Base-by-base conservation (phyloP, 345 rosid genomes). In the Geranium rotundifolium region DNA sequence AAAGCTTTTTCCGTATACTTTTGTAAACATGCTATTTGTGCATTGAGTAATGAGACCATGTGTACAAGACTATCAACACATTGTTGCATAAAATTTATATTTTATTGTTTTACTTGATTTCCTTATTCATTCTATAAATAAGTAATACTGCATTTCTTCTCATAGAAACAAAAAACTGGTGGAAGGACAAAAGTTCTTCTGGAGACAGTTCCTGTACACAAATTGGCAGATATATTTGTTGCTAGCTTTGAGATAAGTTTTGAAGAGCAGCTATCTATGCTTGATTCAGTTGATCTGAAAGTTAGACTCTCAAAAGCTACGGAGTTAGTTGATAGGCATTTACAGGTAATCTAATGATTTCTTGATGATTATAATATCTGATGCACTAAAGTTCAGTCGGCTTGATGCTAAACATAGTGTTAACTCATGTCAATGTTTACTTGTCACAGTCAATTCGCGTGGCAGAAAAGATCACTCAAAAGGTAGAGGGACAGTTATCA, bases 211-310 rank as follows among this genome's bases (percentile, higher is more conserved):
- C 96, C 99, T 20, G 78, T 93, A 72, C 96, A 93, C 79, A 93
- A 90, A 68, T 80, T 93, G 79, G 99, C 99, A 30, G 99, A 93
- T 77, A 93, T 93, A 73, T 93, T 93, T 88, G 99, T 90, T 73
- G 99, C 96, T 67, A 93, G 99, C 73, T 93, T 93, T 69, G 99
- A 93, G 84, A 88, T 93, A 79, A 88, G 97, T 79, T 88, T 93
- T 62, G 97, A 93, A 68, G 99, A 93, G 84, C 97, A 93, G 76
- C 73, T 93, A 65, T 81, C 83, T 61, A 93, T 93, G 97, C 62
- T 93, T 75, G 99, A 93, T 80, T 86, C 97, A 59, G 88, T 88
- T 75, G 99, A 93, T 77, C 83, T 84, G 41, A 93, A 93, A 86
- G 82, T 82, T 56, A 81, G 99, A 79, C 79, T 93, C 67, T 86